Conservation (phyloP, 116 monocot genomes). For the Trichopus zeylanicus region DNA sequence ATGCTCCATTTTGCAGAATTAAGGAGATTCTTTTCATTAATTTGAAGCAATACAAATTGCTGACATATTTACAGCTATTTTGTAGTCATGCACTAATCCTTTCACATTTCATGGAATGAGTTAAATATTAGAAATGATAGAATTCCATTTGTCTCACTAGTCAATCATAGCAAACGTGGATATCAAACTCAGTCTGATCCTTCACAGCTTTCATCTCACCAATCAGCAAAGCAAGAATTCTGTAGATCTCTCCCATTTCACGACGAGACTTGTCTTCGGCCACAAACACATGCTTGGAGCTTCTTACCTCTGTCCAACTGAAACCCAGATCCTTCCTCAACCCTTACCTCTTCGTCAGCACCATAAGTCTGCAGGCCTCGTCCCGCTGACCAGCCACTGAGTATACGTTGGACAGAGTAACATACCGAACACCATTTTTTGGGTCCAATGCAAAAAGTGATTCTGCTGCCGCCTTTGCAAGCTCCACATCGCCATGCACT, state of each 20-base stretch:
- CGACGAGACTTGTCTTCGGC: slow-evolving; percentile 37
- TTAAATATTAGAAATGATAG: too few species aligned
- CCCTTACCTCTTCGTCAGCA: slow-evolving; percentile 53
- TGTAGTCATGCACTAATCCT: too few species aligned
- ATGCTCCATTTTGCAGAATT: too few species aligned
- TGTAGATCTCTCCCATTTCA: slow-evolving; percentile 37
- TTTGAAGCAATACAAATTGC: too few species aligned
- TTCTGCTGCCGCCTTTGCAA: slow-evolving; percentile 46
- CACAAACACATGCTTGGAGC: slow-evolving; percentile 39
- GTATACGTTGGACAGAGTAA: slow-evolving; percentile 65
- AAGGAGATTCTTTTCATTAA: too few species aligned
- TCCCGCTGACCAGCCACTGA: slow-evolving; percentile 61
- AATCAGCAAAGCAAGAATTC: slow-evolving; percentile 20
- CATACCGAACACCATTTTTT: slow-evolving; percentile 53
- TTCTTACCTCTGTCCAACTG: slow-evolving; percentile 78
- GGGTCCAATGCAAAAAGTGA: slow-evolving; percentile 51
- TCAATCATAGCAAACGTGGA: too few species aligned
- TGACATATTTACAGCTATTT: too few species aligned
- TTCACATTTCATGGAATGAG: too few species aligned
- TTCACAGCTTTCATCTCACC: slow-evolving; percentile 33
- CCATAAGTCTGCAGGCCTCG: slow-evolving; percentile 29
- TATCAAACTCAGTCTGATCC: neutral
- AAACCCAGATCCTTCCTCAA: slow-evolving; percentile 56
- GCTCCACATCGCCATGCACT: slow-evolving; percentile 49
- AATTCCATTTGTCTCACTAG: too few species aligned